Base-by-base conservation (phyloP, 495 filamentous ascomycete genomes). In the Aspergillus biplanus region DNA sequence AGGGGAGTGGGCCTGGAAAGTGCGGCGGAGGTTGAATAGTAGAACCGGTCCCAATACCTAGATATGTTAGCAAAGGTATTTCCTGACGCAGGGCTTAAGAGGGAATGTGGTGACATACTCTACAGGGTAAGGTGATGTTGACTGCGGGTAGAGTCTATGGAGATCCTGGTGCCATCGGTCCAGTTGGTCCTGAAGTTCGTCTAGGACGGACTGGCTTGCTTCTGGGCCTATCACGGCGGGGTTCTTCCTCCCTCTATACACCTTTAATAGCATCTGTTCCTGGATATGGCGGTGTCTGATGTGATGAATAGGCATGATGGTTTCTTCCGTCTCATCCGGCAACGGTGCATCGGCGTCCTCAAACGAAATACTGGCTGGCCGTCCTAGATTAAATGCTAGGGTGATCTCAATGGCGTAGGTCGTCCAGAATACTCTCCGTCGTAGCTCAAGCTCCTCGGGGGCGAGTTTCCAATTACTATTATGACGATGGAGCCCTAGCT, bases 41-140 rank as follows among this genome's bases (percentile, higher is more conserved):
- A 56, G 32, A 56, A 16, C 13, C 52, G 52, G 34, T 56, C 52
- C 52, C 52, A 56, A 56, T 56, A 44, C 39, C 39, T 44, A 44
- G 39, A 44, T 11, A 44, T 44, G 7, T 11, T 12, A 12, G 39
- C n/a, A 11, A 44, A 44, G 11, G n/a, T n/a, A 44, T 44, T 44
- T 9, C 7, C n/a, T 44, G 1, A 9, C 1, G 8, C 3, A 44
- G 15, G 1, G 3, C 15, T 9, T 1, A 1, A 44, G 39, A 44
- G 15, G 39, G n/a, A n/a, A n/a, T n/a, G 9, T 44, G 15, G 15
- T 44, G 21, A 44, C 39, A n/a, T 44, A 56, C 32, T 56, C 52
- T 0, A 56, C 52, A 3, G 52, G 52, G 52, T 56, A 56, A 34
- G 52, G 52, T 34, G 52, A 56, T 7, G 52, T 33, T 7, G 52